Evolutionary conservation across 192 early-diverging fungal species (phyloP).

Genomic region (Backusella sp.): DNA sequence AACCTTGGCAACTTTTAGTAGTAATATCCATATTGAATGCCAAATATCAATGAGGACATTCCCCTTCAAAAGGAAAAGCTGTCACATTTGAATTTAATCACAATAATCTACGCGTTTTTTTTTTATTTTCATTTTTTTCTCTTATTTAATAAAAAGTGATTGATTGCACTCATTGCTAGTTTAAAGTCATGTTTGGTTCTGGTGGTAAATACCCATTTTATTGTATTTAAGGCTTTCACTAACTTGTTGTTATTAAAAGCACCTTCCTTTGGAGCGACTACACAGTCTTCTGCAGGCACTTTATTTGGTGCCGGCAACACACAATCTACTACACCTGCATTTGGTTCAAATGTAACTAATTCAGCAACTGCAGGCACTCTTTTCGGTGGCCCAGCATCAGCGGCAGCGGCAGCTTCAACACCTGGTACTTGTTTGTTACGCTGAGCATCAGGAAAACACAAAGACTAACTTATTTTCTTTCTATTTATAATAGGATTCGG

Average conservation of each 20-base stretch:
- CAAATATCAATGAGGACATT: background rate
- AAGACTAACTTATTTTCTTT: background rate
- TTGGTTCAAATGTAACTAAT: slow-evolving; percentile 5
- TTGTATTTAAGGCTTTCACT: background rate
- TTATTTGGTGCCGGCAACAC: slow-evolving; percentile 10
- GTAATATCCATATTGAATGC: too few species aligned
- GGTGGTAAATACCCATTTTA: background rate
- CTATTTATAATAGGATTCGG: background rate
- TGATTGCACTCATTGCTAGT: slow-evolving; percentile 2
- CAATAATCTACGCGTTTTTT: slow-evolving; percentile 1
- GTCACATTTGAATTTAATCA: background rate
- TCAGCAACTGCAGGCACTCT: slow-evolving; percentile 9
- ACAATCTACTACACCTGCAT: slow-evolving; percentile 6
- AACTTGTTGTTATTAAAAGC: background rate
- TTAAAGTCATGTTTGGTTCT: slow-evolving; percentile 10
- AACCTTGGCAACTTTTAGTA: too few species aligned
- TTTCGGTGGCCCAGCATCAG: slow-evolving; percentile 2
- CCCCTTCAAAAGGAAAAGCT: background rate
- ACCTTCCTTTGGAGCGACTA: slow-evolving; percentile 6
- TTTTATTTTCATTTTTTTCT: slow-evolving; percentile 3
- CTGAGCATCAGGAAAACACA: background rate
- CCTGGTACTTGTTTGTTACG: background rate
- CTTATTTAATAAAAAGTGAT: background rate
- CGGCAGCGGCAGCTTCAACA: background rate
- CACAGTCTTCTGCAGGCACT: slow-evolving; percentile 10